A percentile compares a stretch with the other conserved stretches of the same genome.
Conservation (phyloP, 116 monocot genomes). For the Zostera marina region DNA sequence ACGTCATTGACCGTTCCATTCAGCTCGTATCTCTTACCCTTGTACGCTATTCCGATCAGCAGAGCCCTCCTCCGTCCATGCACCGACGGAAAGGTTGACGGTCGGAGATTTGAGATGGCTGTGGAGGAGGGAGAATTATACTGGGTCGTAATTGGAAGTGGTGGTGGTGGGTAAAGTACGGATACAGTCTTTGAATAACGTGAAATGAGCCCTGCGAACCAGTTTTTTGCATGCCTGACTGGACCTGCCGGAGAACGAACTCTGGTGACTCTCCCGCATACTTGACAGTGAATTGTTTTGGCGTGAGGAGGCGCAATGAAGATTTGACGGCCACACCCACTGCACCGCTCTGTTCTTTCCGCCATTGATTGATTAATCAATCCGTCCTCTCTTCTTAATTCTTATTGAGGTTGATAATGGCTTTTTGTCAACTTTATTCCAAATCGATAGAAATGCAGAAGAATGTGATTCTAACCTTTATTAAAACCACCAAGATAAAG, state of each 20-base stretch:
- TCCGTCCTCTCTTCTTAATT: too few relatives aligned
- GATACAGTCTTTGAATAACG: not conserved
- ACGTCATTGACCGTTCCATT: conserved; percentile 77
- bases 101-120: not conserved
- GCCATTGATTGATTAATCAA: conserved; percentile 11
- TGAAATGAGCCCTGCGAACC: conserved; percentile 10
- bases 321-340: conserved; percentile 4
- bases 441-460: not conserved
- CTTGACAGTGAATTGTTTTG: conserved; percentile 6
- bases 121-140: not conserved
- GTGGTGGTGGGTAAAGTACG: not conserved
- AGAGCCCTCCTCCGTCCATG: conserved; percentile 56
- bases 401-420: too few relatives aligned
- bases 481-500: too few relatives aligned
- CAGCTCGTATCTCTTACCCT: conserved; percentile 42
- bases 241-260: not conserved
- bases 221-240: conserved; percentile 5
- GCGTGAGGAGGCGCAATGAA: conserved; percentile 4
- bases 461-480: not conserved
- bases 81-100: conserved; percentile 27
- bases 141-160: not conserved
- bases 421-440: not conserved
- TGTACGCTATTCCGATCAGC: conserved; percentile 53
- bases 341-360: conserved; percentile 9
- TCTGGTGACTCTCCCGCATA: conserved; percentile 9